Base-by-base conservation (phyloP, 2,329 filamentous ascomycete genomes). In the Colletotrichum gloeosporioides region DNA sequence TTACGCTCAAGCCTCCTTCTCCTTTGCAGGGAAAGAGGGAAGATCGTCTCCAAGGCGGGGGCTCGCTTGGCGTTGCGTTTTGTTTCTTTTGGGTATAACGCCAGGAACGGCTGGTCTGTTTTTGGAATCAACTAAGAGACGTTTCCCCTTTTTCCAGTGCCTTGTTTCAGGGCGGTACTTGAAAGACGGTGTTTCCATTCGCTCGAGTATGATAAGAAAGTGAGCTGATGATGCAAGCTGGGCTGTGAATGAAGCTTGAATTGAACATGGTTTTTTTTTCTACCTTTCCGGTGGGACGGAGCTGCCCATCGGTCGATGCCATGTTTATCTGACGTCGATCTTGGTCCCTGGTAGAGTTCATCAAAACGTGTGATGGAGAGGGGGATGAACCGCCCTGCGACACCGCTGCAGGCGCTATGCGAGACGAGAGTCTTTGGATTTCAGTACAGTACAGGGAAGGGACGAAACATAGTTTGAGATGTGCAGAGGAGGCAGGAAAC, bases 141-240 rank as follows among this genome's bases (percentile, higher is more conserved):
- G 29, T 13, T 31, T 32, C 32, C 59, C 25, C 57, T 61, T 29
- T 31, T 61, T 25, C n/a, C 61, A 49, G 64, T 64, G 44, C 27
- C 49, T 69, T 69, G 73, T 73, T 76, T 76, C 64, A 73, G 70
- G 70, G n/a, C 55, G 32, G 13, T 18, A 44, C 36, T 65, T 72
- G 44, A 18, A 32, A 32, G 8, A 18, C n/a, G 57, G 25, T 13
- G 49, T 22, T 18, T 27, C 15, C n/a, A 2, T n/a, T 31, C n/a
- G 29, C 4, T 63, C 13, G 61, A 44, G 34, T 15, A 29, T 16
- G 39, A 39, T 39, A 59, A 55, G 66, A 69, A 27, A 32, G 27
- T n/a, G 22, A 69, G 22, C 31, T 63, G 59, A 62, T 31, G 29
- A 62, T 32, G 59, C 55, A 59, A 29, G 55, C 22, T 4, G 39